Conservation (phyloP, 495 filamentous ascomycete species). For the Hypoxylon fragiforme region DNA sequence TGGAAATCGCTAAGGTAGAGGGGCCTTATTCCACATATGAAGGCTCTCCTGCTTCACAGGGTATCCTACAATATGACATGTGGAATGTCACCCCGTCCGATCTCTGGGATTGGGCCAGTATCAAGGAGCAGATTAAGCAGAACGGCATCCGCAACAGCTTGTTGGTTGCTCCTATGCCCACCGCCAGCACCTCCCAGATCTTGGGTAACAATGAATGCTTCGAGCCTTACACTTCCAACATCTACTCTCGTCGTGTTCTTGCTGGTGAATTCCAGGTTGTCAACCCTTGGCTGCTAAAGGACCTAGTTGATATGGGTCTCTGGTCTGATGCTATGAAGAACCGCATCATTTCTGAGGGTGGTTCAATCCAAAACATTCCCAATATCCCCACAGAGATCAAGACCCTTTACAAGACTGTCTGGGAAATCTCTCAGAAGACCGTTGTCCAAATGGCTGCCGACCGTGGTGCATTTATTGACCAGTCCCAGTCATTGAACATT, state of each 20-base stretch:
- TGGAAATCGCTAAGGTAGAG: conserved; percentile 76
- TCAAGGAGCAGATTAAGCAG: conserved; percentile 89
- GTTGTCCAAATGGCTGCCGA: conserved; percentile 98
- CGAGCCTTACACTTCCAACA: conserved; percentile 99
- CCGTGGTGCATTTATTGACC: conserved; percentile 96
- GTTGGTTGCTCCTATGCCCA: conserved; percentile 96
- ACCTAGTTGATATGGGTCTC: conserved; percentile 94
- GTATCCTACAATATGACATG: conserved; percentile 98
- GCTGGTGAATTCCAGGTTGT: conserved; percentile 99
- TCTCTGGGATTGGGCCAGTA: conserved; percentile 91
- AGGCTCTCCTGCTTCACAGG: conserved; percentile 92
- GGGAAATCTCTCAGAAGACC: conserved; percentile 96
- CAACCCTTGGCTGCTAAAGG: conserved; percentile 98
- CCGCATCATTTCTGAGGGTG: conserved; percentile 95
- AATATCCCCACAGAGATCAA: conserved; percentile 97
- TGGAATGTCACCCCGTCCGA: conserved; percentile 91
- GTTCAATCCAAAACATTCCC: conserved; percentile 93
- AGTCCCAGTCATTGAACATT: conserved; percentile 98
- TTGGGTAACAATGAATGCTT: conserved; percentile 99
- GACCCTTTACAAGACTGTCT: conserved; percentile 97
- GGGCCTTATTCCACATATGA: conserved; percentile 89
- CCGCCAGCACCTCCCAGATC: conserved; percentile 94
- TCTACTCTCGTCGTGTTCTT: conserved; percentile 96
- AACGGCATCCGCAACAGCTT: conserved; percentile 93
- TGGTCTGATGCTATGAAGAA: conserved; percentile 99